Base-by-base conservation (phyloP, 129 eudicot species). In the Rutidosis leptorrhynchoides region DNA sequence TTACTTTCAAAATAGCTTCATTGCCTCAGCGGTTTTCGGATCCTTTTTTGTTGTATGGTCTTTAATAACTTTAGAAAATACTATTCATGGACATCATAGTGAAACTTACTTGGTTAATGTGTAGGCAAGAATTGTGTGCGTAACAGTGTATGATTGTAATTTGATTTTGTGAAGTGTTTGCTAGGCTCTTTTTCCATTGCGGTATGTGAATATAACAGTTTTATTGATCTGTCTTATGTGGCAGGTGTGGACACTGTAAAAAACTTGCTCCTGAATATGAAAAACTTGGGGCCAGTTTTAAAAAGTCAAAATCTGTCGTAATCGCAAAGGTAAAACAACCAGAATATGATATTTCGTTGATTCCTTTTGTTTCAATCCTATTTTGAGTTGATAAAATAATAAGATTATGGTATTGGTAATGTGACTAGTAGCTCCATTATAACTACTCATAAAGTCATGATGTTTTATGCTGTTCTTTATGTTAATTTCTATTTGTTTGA, bases 221-320 rank as follows among this genome's bases (percentile, higher is more conserved):
- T 23, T 23, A 43, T 23, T 67, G 54, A 65, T 28, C 45, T 26
- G 22, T 66, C 46, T 66, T 56, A 17, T 67, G 57, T 72, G 76
- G 48, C 81, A 94, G 99, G 97, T 94, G 99, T 65, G 99, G 99
- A 54, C 99, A 94, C 79, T 94, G 99, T 84, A 89, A 94, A 62
- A 94, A 89, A 82, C 95, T 94, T 51, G 96, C 99, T 59, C 99
- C 99, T 5, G 99, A 94, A 77, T 94, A 80, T 72, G 99, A 94
- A 46, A 84, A 84, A 73, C 92, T 94, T 59, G 99, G 90, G 37
- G 91, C 84, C 21, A 94, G 95, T 78, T 94, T 83, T 74, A 89
- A 89, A 78, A 94, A 89, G 71, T 86, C 93, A 33, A 94, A 94
- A 73, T 89, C 97, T 6, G 87, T 94, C 29, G 74, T 94, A 83